Percentiles rank a stretch among this genome's conserved stretches.
phyloP scores from a whole-genome alignment of 768 basidiomycete species.

The Tylopilus balloui region DNA sequence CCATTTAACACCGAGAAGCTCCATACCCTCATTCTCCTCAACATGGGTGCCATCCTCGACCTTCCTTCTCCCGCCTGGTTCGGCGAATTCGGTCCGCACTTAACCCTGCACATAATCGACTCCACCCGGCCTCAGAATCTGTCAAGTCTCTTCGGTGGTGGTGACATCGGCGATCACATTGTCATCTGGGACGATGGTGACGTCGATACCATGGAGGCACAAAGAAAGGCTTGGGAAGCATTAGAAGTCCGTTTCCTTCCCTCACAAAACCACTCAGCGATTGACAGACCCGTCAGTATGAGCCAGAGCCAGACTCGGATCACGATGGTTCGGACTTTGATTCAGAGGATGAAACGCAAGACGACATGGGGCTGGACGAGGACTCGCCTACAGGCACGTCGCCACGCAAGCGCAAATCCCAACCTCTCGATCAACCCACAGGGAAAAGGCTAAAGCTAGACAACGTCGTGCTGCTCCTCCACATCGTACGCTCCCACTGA shows the following conservation, averaged over 20 bases:
- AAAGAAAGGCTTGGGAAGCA: constrained; percentile 80
- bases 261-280: neutral
- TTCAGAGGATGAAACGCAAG: constrained; percentile 43
- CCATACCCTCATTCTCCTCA: constrained; percentile 85
- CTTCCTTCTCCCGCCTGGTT: constrained; percentile 73
- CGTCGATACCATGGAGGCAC: constrained; percentile 62
- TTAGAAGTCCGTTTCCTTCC: constrained; percentile 56
- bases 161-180: constrained; percentile 64
- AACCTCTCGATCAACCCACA: constrained; percentile 34
- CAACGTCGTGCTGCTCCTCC: constrained; percentile 32
- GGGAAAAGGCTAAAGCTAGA: constrained; percentile 60
- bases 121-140: constrained; percentile 88
- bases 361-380: constrained; percentile 37
- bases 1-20: constrained; percentile 42
- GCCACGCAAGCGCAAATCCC: constrained; percentile 47
- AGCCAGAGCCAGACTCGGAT: constrained; percentile 71
- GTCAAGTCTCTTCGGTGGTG: constrained; percentile 74
- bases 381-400: constrained; percentile 37
- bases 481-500: neutral
- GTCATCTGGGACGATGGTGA: constrained; percentile 93
- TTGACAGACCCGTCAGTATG: constrained; percentile 49
- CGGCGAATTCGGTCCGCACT: constrained; percentile 57
- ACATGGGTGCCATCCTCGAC: constrained; percentile 87
- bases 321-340: constrained; percentile 44
- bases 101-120: constrained; percentile 91